These are phyloP conservation scores for Coelastrella sp. DNA, from an alignment of 139 green algal genomes.

Conservation along the genomic window DNA sequence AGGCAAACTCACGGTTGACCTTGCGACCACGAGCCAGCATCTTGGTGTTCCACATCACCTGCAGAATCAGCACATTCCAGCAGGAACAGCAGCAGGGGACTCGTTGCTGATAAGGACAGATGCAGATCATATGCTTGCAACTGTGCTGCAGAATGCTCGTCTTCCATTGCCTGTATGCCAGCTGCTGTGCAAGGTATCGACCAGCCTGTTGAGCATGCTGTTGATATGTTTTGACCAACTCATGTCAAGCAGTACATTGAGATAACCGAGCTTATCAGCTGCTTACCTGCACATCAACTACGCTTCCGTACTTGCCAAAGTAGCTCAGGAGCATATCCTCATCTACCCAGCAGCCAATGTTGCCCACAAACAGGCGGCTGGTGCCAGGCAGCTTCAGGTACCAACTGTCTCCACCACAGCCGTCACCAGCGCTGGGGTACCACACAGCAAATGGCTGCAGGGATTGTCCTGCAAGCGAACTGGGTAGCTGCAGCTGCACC, in stretches of 20 bases:
- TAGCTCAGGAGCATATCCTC: conserved; percentile 38
- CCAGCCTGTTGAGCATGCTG: too few species aligned
- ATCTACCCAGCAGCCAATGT: conserved; percentile 45
- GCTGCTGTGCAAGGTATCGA: too few species aligned
- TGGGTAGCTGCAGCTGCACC: too few species aligned
- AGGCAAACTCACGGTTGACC: conserved; percentile 52
- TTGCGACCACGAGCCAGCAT: conserved; percentile 33
- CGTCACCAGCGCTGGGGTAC: not conserved
- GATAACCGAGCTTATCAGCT: too few species aligned
- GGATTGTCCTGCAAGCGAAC: too few species aligned
- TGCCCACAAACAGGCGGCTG: conserved; percentile 45
- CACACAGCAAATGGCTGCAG: not conserved
- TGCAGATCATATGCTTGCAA: too few species aligned
- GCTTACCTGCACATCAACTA: conserved; percentile 43
- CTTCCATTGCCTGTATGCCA: too few species aligned
- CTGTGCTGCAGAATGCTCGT: too few species aligned
- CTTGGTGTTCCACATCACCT: conserved; percentile 56
- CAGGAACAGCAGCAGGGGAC: too few species aligned
- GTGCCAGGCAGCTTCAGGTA: conserved; percentile 21
- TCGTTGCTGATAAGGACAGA: too few species aligned
- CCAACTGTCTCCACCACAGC: conserved; percentile 20
- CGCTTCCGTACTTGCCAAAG: conserved; percentile 45
- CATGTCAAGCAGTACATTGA: too few species aligned
- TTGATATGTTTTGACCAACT: too few species aligned
- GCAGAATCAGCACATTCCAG: not conserved